Conservation (phyloP, 306 rosid species). For the Vigna radiata region DNA sequence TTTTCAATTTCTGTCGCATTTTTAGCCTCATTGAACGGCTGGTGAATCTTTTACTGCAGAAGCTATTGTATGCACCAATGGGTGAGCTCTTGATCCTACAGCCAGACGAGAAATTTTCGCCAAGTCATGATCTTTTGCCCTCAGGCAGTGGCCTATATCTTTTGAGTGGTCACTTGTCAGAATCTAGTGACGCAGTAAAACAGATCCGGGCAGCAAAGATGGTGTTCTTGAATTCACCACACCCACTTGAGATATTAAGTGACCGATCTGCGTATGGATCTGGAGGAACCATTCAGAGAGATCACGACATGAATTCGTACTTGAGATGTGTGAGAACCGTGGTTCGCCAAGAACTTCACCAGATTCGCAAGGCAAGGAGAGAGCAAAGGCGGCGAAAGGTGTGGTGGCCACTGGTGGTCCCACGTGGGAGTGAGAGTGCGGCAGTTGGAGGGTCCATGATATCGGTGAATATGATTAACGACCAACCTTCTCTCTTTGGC, state of each 20-base stretch:
- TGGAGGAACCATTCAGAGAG: constrained; percentile 71
- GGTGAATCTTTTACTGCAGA: constrained; percentile 48
- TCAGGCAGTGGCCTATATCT: constrained; percentile 75
- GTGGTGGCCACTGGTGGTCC: constrained; percentile 64
- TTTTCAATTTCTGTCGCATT: neutral
- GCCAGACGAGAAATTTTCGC: constrained; percentile 78
- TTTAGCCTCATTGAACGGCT: neutral
- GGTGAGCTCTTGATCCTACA: constrained; percentile 78
- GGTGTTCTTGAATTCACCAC: constrained; percentile 74
- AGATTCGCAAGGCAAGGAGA: constrained; percentile 57
- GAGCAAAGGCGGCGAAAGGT: constrained; percentile 51
- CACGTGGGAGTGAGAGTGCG: constrained; percentile 23
- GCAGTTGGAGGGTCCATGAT: constrained; percentile 44
- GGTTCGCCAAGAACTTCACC: constrained; percentile 68
- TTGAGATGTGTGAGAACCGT: constrained; percentile 58
- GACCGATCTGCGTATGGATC: constrained; percentile 81
- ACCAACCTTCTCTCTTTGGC: constrained; percentile 51
- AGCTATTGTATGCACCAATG: constrained; percentile 72
- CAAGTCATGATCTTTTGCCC: constrained; percentile 75
- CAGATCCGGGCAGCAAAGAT: constrained; percentile 58
- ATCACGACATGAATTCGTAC: constrained; percentile 83
- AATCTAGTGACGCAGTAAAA: constrained; percentile 49
- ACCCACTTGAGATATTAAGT: constrained; percentile 76
- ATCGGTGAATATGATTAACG: constrained; percentile 43
- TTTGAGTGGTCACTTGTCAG: constrained; percentile 46